phyloP scores from a whole-genome alignment of 192 early-diverging fungal species.

The Gigaspora rosea region DNA sequence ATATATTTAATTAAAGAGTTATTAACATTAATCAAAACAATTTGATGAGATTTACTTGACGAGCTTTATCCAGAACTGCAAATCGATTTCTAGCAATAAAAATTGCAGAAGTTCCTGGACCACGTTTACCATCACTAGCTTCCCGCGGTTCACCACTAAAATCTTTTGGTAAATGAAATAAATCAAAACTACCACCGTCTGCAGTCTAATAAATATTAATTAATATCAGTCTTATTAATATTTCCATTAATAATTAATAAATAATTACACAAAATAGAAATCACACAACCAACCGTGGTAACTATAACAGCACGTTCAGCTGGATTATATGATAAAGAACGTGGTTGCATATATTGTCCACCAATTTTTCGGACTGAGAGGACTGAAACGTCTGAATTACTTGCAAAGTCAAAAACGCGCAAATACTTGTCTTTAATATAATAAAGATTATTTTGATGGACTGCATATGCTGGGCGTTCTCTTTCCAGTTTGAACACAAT shows the following conservation, averaged over 20 bases:
- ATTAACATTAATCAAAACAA: background rate
- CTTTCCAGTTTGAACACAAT: conserved; percentile 99
- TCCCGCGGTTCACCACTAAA: conserved; percentile 64
- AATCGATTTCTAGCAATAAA: conserved; percentile 98
- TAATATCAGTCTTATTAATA: background rate
- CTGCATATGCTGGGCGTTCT: conserved; percentile 89
- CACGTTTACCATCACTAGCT: conserved; percentile 72
- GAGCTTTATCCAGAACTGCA: conserved; percentile 89
- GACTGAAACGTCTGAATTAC: conserved; percentile 73
- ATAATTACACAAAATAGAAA: background rate
- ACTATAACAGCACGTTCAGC: conserved; percentile 90
- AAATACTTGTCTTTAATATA: conserved; percentile 90
- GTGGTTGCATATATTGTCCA: conserved; percentile 72
- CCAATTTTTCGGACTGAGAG: conserved; percentile 75
- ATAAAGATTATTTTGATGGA: conserved; percentile 82
- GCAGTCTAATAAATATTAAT: conserved; percentile 47
- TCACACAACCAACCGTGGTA: conserved; percentile 58
- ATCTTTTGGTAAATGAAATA: conserved; percentile 83
- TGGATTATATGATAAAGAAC: conserved; percentile 91
- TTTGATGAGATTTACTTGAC: conserved; percentile 43
- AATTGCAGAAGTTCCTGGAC: conserved; percentile 78
- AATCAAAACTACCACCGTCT: conserved; percentile 91
- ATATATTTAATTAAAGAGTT: background rate
- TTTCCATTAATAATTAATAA: background rate
- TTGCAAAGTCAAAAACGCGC: conserved; percentile 80